Conservation (phyloP, 352 stramenopile genomes). For the Thalassiosira mediterranea region DNA sequence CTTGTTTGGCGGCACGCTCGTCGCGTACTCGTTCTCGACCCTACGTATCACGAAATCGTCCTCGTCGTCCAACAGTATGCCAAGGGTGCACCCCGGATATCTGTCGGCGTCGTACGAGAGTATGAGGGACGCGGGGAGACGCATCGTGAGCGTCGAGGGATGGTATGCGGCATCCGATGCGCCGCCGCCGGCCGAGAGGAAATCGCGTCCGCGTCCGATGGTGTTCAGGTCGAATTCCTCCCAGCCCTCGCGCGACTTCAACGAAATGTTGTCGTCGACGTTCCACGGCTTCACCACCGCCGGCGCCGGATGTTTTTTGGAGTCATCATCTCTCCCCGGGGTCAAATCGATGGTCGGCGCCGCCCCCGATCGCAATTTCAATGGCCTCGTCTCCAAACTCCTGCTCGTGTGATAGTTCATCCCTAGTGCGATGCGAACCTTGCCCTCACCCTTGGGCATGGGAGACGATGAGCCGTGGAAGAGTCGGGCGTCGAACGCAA, state of each 20-base stretch:
- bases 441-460: not conserved
- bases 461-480: slow-evolving; percentile 2
- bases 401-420: slow-evolving; percentile 4
- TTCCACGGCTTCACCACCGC: not conserved
- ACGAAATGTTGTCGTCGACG: not conserved
- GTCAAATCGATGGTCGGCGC: slow-evolving; percentile 4
- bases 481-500: slow-evolving; percentile 2
- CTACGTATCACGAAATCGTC: not conserved
- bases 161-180: slow-evolving; percentile 2
- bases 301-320: not conserved
- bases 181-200: no score
- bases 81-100: not conserved
- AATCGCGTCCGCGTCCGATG: not conserved
- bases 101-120: not conserved
- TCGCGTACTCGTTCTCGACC: not conserved
- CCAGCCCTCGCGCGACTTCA: not conserved
- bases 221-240: slow-evolving; percentile 1
- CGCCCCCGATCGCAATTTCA: slow-evolving; percentile 1
- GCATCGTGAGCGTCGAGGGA: not conserved
- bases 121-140: not conserved
- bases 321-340: not conserved
- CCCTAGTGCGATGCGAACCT: slow-evolving; percentile 4
- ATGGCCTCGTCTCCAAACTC: slow-evolving; percentile 2
- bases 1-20: not conserved
- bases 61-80: not conserved